Conservation (phyloP, 148 eudicot species). For the Fallopia convolvulus region DNA sequence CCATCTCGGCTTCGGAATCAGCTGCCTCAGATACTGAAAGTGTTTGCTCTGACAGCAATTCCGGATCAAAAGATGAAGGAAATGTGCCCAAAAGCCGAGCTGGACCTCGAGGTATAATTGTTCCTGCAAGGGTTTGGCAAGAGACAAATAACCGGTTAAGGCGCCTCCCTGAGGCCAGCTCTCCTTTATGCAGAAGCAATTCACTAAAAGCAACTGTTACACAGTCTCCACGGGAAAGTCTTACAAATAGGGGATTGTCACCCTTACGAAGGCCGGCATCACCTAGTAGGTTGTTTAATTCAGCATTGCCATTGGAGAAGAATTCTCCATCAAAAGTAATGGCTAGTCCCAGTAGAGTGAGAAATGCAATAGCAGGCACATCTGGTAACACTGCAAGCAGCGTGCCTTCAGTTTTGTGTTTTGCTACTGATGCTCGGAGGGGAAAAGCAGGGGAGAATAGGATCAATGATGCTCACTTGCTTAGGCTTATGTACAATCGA, state of each 20-base stretch:
- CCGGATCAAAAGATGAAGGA: slow-evolving; percentile 22
- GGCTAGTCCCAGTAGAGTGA: slow-evolving; percentile 49
- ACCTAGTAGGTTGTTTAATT: background rate
- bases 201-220: slow-evolving; percentile 20
- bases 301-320: slow-evolving; percentile 17
- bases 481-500: slow-evolving; percentile 58
- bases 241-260: slow-evolving; percentile 39
- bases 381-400: slow-evolving; percentile 18
- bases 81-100: slow-evolving; percentile 19
- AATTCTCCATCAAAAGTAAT: slow-evolving; percentile 34
- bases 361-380: slow-evolving; percentile 27
- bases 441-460: slow-evolving; percentile 59
- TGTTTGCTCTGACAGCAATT: slow-evolving; percentile 43
- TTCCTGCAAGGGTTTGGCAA: slow-evolving; percentile 51
- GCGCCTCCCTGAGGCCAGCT: slow-evolving; percentile 37
- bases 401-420: slow-evolving; percentile 50
- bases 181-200: slow-evolving; percentile 32
- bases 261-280: slow-evolving; percentile 40
- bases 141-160: slow-evolving; percentile 33
- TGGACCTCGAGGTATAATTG: slow-evolving; percentile 42
- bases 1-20: slow-evolving; percentile 26
- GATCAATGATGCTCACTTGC: slow-evolving; percentile 53
- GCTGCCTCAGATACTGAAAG: slow-evolving; percentile 45
- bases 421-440: slow-evolving; percentile 51
- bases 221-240: slow-evolving; percentile 34